Evolutionary conservation across 208 protist genomes (phyloP).

Genomic region (Angomonas deanei): DNA sequence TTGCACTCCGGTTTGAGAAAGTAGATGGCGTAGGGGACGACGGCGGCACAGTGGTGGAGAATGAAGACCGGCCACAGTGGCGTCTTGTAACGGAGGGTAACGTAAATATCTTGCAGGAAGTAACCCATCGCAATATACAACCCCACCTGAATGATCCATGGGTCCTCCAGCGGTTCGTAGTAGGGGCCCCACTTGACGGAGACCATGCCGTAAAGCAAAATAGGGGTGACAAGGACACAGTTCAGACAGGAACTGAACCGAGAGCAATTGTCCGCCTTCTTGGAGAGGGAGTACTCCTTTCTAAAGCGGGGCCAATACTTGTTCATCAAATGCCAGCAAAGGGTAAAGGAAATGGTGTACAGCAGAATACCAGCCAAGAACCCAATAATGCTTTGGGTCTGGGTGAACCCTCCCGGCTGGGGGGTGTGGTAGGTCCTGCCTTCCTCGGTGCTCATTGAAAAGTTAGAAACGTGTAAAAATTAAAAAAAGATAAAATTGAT

Average conservation of each 20-base stretch:
- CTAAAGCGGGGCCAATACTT: constrained; percentile 25
- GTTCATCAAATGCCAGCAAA: constrained; percentile 20
- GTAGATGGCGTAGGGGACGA: constrained; percentile 44
- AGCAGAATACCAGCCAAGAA: constrained; percentile 20
- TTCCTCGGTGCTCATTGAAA: constrained; percentile 1
- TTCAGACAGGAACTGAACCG: constrained; percentile 37
- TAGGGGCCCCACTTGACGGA: constrained; percentile 27
- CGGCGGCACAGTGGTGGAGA: constrained; percentile 32
- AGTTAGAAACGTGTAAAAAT: background rate
- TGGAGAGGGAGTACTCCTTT: constrained; percentile 1
- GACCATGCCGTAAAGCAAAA: constrained; percentile 27
- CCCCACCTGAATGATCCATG: constrained; percentile 22
- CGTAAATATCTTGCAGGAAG: constrained; percentile 30
- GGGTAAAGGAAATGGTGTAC: constrained; percentile 21
- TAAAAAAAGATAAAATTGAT: background rate
- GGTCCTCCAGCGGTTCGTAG: constrained; percentile 24
- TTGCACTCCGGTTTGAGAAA: constrained; percentile 23
- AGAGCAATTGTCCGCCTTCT: constrained; percentile 33
- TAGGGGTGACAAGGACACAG: constrained; percentile 24
- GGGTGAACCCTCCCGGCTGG: background rate
- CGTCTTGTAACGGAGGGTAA: constrained; percentile 23
- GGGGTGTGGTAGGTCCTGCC: background rate
- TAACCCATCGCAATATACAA: constrained; percentile 37
- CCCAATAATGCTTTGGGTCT: background rate
- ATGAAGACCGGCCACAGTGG: constrained; percentile 32